These are phyloP conservation scores for Fragaria iinumae DNA, from an alignment of 306 rosid species.

Conservation along the genomic window DNA sequence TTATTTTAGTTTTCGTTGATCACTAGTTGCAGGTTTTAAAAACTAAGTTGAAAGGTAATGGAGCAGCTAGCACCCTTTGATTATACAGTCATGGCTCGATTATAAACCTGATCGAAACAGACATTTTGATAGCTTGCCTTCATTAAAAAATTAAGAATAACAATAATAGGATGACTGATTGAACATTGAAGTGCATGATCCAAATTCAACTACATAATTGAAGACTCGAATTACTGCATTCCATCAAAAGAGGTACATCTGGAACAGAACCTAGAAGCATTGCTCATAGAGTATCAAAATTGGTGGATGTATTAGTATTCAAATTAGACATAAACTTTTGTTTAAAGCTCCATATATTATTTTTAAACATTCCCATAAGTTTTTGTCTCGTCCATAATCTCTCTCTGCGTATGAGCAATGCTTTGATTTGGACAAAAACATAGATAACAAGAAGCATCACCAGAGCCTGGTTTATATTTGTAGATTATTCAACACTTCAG, in stretches of 20 bases:
- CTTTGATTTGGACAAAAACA: not conserved
- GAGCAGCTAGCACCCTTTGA: too few species aligned
- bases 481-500: not conserved
- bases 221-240: not conserved
- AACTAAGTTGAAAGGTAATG: not conserved
- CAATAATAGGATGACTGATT: not conserved
- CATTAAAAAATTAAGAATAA: not conserved
- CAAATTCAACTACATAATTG: not conserved
- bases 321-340: not conserved
- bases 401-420: not conserved
- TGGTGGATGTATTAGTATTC: not conserved
- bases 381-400: not conserved
- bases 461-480: not conserved
- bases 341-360: too few species aligned
- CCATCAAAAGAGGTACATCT: not conserved
- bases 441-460: not conserved
- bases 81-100: too few species aligned
- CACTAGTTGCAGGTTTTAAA: too few species aligned
- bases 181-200: too few species aligned
- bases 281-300: not conserved
- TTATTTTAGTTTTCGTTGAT: too few species aligned
- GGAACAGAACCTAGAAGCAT: not conserved
- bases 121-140: not conserved
- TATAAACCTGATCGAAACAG: too few species aligned
- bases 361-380: not conserved